Conservation (phyloP, 768 basidiomycete species). For the Boletellus ananas region DNA sequence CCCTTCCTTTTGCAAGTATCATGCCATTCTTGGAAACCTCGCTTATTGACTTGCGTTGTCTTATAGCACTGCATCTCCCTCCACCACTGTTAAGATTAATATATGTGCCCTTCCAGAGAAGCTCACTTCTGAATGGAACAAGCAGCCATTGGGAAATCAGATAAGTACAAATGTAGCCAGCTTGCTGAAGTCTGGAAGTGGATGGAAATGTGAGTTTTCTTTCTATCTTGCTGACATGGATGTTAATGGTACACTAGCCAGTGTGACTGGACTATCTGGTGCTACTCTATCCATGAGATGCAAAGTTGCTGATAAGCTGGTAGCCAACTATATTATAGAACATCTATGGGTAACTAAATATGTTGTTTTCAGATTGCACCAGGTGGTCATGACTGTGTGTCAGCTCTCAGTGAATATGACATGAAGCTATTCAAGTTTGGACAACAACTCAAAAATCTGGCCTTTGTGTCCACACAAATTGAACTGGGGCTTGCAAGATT, state of each 20-base stretch:
- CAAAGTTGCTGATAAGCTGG: background rate
- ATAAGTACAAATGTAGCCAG: background rate
- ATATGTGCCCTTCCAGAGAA: background rate
- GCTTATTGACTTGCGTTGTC: background rate
- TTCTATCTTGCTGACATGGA: background rate
- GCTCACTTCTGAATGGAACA: background rate
- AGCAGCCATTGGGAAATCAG: background rate
- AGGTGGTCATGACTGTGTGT: background rate
- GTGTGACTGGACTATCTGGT: background rate
- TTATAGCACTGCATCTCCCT: background rate
- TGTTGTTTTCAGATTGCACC: background rate
- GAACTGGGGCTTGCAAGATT: background rate
- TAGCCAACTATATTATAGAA: background rate
- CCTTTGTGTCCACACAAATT: background rate
- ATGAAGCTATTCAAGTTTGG: background rate
- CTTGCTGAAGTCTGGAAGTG: background rate
- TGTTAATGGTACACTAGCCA: background rate
- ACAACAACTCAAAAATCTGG: background rate
- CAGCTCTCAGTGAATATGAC: background rate
- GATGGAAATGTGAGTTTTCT: background rate
- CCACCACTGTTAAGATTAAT: background rate
- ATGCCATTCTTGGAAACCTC: background rate
- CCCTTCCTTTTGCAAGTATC: background rate
- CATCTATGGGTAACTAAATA: background rate
- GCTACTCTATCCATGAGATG: background rate